These are phyloP conservation scores for Trametes polyzona DNA, from an alignment of 1,284 basidiomycete genomes.

Conservation along the genomic window DNA sequence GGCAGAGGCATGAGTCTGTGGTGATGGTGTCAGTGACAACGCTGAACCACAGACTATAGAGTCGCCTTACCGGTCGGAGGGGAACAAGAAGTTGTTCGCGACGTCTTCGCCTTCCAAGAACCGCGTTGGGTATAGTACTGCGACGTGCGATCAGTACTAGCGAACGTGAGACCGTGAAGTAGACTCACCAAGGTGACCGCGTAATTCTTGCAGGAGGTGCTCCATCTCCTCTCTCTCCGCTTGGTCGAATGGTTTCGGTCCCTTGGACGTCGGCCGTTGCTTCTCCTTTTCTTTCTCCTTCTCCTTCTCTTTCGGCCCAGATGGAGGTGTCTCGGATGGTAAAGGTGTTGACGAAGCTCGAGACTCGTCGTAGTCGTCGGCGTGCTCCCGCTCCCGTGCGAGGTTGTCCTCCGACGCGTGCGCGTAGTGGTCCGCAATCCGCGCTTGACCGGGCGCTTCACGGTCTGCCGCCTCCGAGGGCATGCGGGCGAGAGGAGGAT, in stretches of 20 bases:
- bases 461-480: constrained; percentile 64
- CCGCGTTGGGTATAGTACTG: constrained; percentile 80
- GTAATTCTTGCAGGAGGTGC: constrained; percentile 69
- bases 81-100: constrained; percentile 90
- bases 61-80: constrained; percentile 70
- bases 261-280: constrained; percentile 46
- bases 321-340: constrained; percentile 18
- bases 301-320: constrained; percentile 27
- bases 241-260: constrained; percentile 74
- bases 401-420: constrained; percentile 26
- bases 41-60: neutral
- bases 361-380: constrained; percentile 22
- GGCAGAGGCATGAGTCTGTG: constrained; percentile 25
- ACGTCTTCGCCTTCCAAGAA: constrained; percentile 89
- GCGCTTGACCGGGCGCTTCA: constrained; percentile 34
- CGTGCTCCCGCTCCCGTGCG: constrained; percentile 26
- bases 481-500: constrained; percentile 55
- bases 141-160: neutral
- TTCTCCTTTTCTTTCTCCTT: constrained; percentile 41
- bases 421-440: constrained; percentile 18
- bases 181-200: constrained; percentile 79
- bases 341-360: constrained; percentile 14
- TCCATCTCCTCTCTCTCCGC: constrained; percentile 92
- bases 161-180: neutral
- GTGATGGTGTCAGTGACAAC: neutral